phyloP scores from a whole-genome alignment of 371 early-diverging fungal genomes.

The Scutellospora calospora region DNA sequence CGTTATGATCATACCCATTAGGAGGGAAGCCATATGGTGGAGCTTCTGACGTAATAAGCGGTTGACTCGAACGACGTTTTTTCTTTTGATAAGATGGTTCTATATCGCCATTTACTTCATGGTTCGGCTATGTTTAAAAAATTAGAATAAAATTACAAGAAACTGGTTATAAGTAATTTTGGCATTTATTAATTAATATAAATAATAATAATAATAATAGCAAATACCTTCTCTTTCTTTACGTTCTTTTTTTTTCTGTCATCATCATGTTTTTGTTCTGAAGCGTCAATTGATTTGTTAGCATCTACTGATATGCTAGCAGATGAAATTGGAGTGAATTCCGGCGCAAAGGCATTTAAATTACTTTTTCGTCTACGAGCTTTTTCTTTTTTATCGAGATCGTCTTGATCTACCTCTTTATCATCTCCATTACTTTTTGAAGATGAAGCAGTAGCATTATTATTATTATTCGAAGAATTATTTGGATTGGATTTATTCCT shows the following conservation, averaged over 20 bases:
- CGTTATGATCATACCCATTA: neutral
- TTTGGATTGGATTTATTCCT: neutral
- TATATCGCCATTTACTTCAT: neutral
- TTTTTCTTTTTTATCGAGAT: slow-evolving; percentile 31
- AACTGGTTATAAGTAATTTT: neutral
- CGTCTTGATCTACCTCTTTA: slow-evolving; percentile 28
- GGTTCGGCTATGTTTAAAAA: neutral
- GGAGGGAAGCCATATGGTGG: neutral
- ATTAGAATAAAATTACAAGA: neutral
- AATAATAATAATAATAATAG: neutral
- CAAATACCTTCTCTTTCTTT: slow-evolving; percentile 22
- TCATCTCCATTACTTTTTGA: neutral
- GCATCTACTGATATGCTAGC: neutral
- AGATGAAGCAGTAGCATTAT: neutral
- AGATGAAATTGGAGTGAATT: slow-evolving; percentile 15
- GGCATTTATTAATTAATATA: neutral
- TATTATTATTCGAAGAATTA: neutral
- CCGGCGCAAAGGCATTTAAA: slow-evolving; percentile 21
- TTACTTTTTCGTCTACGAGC: slow-evolving; percentile 39
- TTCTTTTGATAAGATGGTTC: slow-evolving; percentile 15
- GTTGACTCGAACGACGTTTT: neutral
- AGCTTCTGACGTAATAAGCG: neutral
- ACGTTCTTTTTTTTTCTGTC: neutral
- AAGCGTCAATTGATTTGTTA: neutral
- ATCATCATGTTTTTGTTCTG: neutral